Evolutionary conservation across 1,139 yeast genomes (phyloP).

Genomic region (Pichia sp.): DNA sequence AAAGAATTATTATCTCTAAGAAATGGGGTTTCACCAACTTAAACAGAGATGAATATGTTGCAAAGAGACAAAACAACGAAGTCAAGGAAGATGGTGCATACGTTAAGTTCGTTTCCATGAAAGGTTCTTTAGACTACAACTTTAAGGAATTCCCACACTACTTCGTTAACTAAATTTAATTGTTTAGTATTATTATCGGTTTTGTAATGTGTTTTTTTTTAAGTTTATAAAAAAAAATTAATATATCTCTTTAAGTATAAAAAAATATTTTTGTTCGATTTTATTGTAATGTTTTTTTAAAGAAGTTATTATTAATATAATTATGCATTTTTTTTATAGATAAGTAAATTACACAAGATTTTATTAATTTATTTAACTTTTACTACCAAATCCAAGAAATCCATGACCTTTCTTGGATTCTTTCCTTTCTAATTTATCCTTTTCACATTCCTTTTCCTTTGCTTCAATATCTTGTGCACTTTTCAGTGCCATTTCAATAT

Average conservation of each 20-base stretch:
- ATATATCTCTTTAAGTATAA: conserved; percentile 1
- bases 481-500: conserved; percentile 32
- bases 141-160: conserved; percentile 92
- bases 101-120: conserved; percentile 95
- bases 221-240: conserved; percentile 1
- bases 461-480: conserved; percentile 19
- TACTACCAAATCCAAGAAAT: conserved; percentile 14
- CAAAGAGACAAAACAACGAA: conserved; percentile 93
- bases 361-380: neutral
- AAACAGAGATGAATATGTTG: conserved; percentile 94
- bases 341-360: neutral
- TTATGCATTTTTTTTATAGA: neutral
- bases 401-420: conserved; percentile 14
- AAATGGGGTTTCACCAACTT: conserved; percentile 99
- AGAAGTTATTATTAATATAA: neutral
- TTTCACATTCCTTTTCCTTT: conserved; percentile 8
- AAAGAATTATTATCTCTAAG: conserved; percentile 97
- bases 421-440: conserved; percentile 2
- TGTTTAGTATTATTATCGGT: neutral
- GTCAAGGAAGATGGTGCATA: conserved; percentile 99
- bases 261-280: neutral
- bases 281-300: neutral
- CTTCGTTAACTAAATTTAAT: conserved; percentile 45
- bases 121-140: conserved; percentile 93
- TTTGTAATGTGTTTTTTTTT: conserved; percentile 8